phyloP scores from a whole-genome alignment of 2,329 filamentous ascomycete genomes.

The Aspergillus spinulosporus region DNA sequence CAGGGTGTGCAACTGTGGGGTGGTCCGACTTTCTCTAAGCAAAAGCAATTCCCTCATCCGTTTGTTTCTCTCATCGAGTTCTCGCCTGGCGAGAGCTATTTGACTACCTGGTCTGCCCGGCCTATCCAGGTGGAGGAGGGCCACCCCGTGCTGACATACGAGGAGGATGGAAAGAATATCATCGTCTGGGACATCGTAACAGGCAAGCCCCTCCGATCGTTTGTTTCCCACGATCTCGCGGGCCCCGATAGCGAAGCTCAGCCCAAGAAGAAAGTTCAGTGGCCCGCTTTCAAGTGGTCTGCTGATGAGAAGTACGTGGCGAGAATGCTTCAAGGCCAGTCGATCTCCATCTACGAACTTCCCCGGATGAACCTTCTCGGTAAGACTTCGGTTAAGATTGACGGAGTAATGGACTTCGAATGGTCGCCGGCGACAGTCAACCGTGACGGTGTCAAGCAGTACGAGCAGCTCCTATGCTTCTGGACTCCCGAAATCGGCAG shows the following conservation, averaged over 20 bases:
- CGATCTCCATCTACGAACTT: constrained; percentile 87
- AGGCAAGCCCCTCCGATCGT: constrained; percentile 85
- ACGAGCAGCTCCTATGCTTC: constrained; percentile 96
- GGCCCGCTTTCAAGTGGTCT: constrained; percentile 99
- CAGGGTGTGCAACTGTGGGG: constrained; percentile 98
- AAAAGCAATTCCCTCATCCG: constrained; percentile 91
- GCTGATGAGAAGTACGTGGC: constrained; percentile 96
- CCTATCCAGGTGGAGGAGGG: constrained; percentile 90
- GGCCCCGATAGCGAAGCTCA: constrained; percentile 64
- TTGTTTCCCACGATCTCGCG: constrained; percentile 77
- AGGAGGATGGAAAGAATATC: constrained; percentile 99
- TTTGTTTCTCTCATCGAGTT: constrained; percentile 96
- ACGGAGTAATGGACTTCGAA: constrained; percentile 96
- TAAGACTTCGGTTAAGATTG: constrained; percentile 92
- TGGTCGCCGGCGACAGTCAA: constrained; percentile 85
- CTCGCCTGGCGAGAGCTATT: constrained; percentile 86
- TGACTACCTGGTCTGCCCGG: constrained; percentile 94
- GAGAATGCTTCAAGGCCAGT: constrained; percentile 80
- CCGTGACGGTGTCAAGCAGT: constrained; percentile 81
- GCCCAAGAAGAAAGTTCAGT: constrained; percentile 89
- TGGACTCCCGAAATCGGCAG: constrained; percentile 98
- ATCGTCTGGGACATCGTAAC: constrained; percentile 97
- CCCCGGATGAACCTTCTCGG: constrained; percentile 87
- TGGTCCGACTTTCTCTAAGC: constrained; percentile 81
- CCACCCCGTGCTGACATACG: constrained; percentile 72